Conservation (phyloP, 768 basidiomycete genomes). For the Rhizopogon vesiculosus region DNA sequence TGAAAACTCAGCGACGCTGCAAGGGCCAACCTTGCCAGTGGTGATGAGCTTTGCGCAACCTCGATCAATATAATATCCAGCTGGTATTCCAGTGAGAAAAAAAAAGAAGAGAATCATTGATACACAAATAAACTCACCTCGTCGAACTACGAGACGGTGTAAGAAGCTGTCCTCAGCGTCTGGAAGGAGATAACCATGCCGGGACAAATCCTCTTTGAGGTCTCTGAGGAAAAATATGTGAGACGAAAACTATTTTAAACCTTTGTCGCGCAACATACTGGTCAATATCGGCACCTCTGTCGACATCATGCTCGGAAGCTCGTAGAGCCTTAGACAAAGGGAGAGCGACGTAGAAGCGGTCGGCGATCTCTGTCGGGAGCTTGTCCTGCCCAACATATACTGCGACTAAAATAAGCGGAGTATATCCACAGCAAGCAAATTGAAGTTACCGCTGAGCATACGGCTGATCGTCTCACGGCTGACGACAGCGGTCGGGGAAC, state of each 20-base stretch:
- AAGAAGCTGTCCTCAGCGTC: background rate
- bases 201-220: background rate
- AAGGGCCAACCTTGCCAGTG: background rate
- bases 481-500: conserved; percentile 7
- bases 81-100: background rate
- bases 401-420: background rate
- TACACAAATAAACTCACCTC: background rate
- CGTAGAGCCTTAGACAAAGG: conserved; percentile 1
- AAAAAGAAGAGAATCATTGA: background rate
- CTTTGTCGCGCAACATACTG: background rate
- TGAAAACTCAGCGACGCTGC: background rate
- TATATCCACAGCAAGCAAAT: background rate
- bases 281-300: conserved; percentile 1
- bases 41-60: conserved; percentile 4
- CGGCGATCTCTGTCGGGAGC: conserved; percentile 7
- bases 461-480: conserved; percentile 4
- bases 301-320: background rate
- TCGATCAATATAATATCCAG: conserved; percentile 4
- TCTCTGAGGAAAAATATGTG: background rate
- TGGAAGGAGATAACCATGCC: conserved; percentile 1
- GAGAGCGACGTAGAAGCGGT: conserved; percentile 6
- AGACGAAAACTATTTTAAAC: background rate
- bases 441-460: conserved; percentile 1
- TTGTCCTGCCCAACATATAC: conserved; percentile 6
- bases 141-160: conserved; percentile 3